phyloP scores from a whole-genome alignment of 2,329 filamentous ascomycete genomes.

The Zymoseptoria brevis region DNA sequence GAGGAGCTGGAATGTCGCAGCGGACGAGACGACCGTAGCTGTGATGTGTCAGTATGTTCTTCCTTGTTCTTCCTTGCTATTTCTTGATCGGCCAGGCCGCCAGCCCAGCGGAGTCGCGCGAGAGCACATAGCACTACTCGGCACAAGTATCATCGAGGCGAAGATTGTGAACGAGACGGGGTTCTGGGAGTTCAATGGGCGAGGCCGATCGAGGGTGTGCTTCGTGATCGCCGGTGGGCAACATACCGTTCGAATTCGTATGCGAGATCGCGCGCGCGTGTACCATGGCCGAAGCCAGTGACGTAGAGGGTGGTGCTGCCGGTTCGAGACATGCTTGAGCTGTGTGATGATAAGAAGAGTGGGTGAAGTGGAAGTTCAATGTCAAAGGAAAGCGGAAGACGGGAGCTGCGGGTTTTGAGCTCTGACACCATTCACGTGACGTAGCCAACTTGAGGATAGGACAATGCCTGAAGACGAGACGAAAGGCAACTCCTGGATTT shows the following conservation, averaged over 20 bases:
- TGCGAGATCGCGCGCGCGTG: constrained; percentile 95
- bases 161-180: constrained; percentile 1
- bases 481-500: no score
- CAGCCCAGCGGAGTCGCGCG: constrained; percentile 1
- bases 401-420: neutral
- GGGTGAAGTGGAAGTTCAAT: constrained; percentile 3
- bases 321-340: constrained; percentile 71
- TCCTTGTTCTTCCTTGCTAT: neutral
- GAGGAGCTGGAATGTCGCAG: constrained; percentile 94
- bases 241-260: constrained; percentile 99
- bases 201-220: neutral
- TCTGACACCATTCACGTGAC: neutral
- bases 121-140: neutral
- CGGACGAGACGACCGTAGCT: constrained; percentile 97
- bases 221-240: constrained; percentile 25
- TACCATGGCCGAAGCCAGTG: constrained; percentile 97
- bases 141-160: neutral
- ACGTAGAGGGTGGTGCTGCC: constrained; percentile 89
- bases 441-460: neutral
- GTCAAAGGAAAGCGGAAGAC: neutral
- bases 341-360: constrained; percentile 1
- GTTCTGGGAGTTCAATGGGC: neutral
- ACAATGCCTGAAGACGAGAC: no score
- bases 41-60: constrained; percentile 37
- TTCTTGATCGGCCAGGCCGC: neutral